Evolutionary conservation across 2,329 filamentous ascomycete genomes (phyloP).

Genomic region (Fusarium sp.): DNA sequence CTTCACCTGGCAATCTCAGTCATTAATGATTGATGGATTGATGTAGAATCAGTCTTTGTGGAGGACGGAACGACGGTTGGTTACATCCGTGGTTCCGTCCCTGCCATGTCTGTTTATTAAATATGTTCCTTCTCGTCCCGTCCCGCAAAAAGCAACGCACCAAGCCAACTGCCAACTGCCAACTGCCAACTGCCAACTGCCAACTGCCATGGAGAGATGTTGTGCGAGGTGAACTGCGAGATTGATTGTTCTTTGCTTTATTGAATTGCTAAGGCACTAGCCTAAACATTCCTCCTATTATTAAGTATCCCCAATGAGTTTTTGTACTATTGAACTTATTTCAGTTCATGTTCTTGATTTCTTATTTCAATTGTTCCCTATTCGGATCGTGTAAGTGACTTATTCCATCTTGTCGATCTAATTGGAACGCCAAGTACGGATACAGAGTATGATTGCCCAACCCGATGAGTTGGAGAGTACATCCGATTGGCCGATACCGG

Average conservation of each 20-base stretch:
- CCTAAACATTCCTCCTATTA: neutral
- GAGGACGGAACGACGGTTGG: conserved; percentile 23
- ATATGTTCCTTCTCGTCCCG: conserved; percentile 8
- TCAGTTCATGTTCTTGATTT: neutral
- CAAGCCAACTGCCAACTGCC: conserved; percentile 7
- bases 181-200: conserved; percentile 7
- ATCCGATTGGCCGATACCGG: conserved; percentile 32
- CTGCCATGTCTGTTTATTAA: neutral
- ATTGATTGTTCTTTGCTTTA: neutral
- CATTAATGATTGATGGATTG: neutral
- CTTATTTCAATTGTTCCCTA: neutral
- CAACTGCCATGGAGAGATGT: neutral
- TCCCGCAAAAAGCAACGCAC: conserved; percentile 22
- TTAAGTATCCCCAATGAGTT: no score
- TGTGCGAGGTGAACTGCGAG: neutral
- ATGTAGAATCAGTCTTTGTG: neutral
- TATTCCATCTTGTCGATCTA: neutral
- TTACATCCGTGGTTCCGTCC: conserved; percentile 20
- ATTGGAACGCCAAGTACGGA: neutral
- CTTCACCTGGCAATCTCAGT: neutral
- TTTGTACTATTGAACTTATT: neutral
- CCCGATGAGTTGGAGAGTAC: conserved; percentile 19
- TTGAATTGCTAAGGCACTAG: neutral
- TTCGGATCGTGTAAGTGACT: neutral
- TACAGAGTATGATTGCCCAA: conserved; percentile 12